Evolutionary conservation across 805 yeast genomes (phyloP).

Genomic region (Ogataea salicorniae): DNA sequence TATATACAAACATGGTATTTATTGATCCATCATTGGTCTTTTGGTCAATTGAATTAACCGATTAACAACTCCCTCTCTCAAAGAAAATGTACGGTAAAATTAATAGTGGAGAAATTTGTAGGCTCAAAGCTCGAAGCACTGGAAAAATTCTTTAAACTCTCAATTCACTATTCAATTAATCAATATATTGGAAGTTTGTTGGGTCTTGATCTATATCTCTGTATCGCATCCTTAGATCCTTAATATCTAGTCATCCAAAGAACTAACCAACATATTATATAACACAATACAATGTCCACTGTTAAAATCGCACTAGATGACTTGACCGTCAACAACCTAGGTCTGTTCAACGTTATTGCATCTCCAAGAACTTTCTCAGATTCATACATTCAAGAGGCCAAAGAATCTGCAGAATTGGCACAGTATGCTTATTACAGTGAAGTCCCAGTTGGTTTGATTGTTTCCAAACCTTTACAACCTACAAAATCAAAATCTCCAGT

Average conservation of each 20-base stretch:
- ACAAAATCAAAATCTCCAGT: slow-evolving; percentile 32
- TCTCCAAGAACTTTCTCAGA: slow-evolving; percentile 50
- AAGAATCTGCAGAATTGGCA: slow-evolving; percentile 44
- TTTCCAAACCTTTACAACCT: slow-evolving; percentile 47
- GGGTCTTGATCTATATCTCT: too few relatives aligned
- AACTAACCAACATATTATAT: slow-evolving; percentile 3
- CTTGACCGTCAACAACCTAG: slow-evolving; percentile 55
- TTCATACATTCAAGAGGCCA: slow-evolving; percentile 45
- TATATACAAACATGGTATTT: too few relatives aligned
- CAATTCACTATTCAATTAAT: too few relatives aligned
- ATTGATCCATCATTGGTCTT: too few relatives aligned
- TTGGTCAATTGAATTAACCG: too few relatives aligned
- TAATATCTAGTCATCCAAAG: slow-evolving; percentile 12
- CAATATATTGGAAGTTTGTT: too few relatives aligned
- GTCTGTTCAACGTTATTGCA: slow-evolving; percentile 53
- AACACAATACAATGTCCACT: slow-evolving; percentile 20
- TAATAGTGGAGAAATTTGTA: too few relatives aligned
- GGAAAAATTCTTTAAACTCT: too few relatives aligned
- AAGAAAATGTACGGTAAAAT: too few relatives aligned
- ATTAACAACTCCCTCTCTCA: too few relatives aligned
- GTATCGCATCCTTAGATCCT: neutral
- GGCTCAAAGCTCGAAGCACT: too few relatives aligned
- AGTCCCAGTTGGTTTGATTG: slow-evolving; percentile 75
- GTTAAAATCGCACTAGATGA: slow-evolving; percentile 45
- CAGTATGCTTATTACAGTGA: slow-evolving; percentile 61